Base-by-base conservation (phyloP, 2,329 filamentous ascomycete species). In the Ceratocystis cubensis region DNA sequence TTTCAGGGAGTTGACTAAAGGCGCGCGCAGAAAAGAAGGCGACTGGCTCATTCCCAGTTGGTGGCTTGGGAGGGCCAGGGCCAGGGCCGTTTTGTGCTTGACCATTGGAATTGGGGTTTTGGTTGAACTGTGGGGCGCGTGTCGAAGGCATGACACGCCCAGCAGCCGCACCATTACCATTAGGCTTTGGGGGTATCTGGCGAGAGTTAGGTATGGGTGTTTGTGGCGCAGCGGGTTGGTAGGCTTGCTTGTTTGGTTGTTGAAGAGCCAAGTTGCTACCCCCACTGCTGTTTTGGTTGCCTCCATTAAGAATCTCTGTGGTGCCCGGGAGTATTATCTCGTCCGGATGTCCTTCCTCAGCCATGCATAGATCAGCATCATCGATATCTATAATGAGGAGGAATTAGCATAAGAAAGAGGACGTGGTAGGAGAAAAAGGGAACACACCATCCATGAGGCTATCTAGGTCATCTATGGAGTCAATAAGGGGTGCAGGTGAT, bases 11-110 rank as follows among this genome's bases (percentile, higher is more conserved):
- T 66, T 81, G 77, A 65, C 81, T 82, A 5, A 87, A 82, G 30
- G 85, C 86, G 67, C 83, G 81, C 15, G 88, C 88, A 0, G 88
- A 91, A 73, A 87, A 88, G 75, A 91, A 91, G 0, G 82, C 84
- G 8, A 83, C 78, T 0, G 78, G 74, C 66, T 82, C 81, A 2
- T 64, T 44, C 65, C 68, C 59, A 70, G 74, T 62, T 70, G 73
- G 2, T 72, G 74, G 1, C 74, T 75, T 7, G 73, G 75, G 70
- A 67, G 69, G 64, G 70, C 72, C 66, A 17, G 50, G 25, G 59
- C 41, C 28, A 45, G 41, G 65, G 13, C 22, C 22, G 15, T 48
- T 33, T n/a, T 61, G 50, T 45, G 41, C n/a, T 44, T 46, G 61
- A 2, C 53, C 20, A 28, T 64, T 46, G 22, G 44, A 44, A 28